Evolutionary conservation across 345 rosid species (phyloP), one percentile per base, ranked within the genome.

Genomic region (Cardamine chenopodiifolia): DNA sequence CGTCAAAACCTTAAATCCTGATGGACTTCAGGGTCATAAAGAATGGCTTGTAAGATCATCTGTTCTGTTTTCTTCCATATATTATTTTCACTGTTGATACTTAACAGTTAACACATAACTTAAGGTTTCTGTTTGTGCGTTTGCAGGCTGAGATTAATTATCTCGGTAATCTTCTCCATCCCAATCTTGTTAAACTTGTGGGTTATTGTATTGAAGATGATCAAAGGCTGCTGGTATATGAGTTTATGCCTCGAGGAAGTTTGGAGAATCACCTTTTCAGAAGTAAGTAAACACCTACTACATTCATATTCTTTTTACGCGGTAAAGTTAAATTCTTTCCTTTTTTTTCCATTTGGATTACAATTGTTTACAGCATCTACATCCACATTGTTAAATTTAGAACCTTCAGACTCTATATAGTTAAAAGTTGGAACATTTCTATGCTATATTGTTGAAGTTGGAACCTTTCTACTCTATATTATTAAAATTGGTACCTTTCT

Each of bases 21-120:
- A 94, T 79, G 98, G 98, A 70, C 95, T 94, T 76, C 98, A 94
- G 83, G 98, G 98, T 77, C 98, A 94, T 61, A 91, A 89, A 83
- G 98, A 93, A 76, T 93, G 98, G 98, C 95, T 93, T 92, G 98
- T 93, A 81, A 57, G 80, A 76, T 75, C 71, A 58, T 74, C 19
- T 49, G 0, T 57, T 49, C 40, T 73, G 20, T 35, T 58, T 66
- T 20, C 72, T 68, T 18, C 22, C 22, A 26, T 63, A 20, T 9
- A 10, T 22, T 40, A 0, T 39, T 19, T 66, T 6, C 31, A 28
- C 13, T 75, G n/a, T 47, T 35, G 42, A 14, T 11, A 20, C 37
- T 29, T 42, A 37, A 44, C 26, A 20, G 28, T 29, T 42, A 37
- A 44, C 26, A 40, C 25, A 68, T 7, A 25, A 18, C 49, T 75